phyloP scores from a whole-genome alignment of 2,329 filamentous ascomycete genomes.

The Penicillium sp. region DNA sequence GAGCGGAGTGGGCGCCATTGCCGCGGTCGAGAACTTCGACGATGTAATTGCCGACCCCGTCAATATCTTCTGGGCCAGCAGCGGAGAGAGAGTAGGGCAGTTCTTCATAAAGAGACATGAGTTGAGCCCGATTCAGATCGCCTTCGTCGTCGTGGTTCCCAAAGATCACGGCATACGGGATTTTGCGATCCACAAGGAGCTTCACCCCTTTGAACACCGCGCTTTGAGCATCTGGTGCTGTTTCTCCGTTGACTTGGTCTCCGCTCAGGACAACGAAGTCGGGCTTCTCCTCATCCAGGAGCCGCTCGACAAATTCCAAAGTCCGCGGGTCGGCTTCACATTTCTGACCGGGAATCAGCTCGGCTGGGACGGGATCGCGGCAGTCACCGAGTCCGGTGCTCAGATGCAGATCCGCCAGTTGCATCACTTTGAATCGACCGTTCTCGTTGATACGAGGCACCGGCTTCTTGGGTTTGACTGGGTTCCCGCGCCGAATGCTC shows the following conservation, averaged over 20 bases:
- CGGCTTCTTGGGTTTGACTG: constrained; percentile 60
- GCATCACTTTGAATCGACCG: constrained; percentile 95
- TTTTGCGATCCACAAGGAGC: constrained; percentile 75
- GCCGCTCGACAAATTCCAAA: constrained; percentile 74
- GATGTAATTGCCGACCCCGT: constrained; percentile 91
- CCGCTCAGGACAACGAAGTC: constrained; percentile 88
- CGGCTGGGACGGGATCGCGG: constrained; percentile 74
- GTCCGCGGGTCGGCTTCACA: constrained; percentile 92
- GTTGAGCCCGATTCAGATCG: constrained; percentile 64
- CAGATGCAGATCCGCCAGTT: constrained; percentile 88
- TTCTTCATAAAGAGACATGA: constrained; percentile 81
- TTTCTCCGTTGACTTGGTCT: constrained; percentile 93
- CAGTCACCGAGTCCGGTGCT: constrained; percentile 83
- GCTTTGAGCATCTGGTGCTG: constrained; percentile 82
- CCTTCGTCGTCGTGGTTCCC: constrained; percentile 97
- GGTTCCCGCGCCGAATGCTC: constrained; percentile 68
- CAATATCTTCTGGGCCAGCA: constrained; percentile 74
- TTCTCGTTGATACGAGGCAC: constrained; percentile 74
- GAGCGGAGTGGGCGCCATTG: constrained; percentile 73
- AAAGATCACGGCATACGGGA: constrained; percentile 90
- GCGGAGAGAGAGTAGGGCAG: constrained; percentile 85
- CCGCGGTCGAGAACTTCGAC: constrained; percentile 81
- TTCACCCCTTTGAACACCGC: constrained; percentile 91
- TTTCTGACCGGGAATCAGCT: constrained; percentile 59
- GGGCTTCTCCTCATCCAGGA: constrained; percentile 88